Percentiles rank a stretch among this genome's conserved stretches.
phyloP scores from a whole-genome alignment of 2,329 filamentous ascomycete species.

The Conoideocrella luteorostrata region DNA sequence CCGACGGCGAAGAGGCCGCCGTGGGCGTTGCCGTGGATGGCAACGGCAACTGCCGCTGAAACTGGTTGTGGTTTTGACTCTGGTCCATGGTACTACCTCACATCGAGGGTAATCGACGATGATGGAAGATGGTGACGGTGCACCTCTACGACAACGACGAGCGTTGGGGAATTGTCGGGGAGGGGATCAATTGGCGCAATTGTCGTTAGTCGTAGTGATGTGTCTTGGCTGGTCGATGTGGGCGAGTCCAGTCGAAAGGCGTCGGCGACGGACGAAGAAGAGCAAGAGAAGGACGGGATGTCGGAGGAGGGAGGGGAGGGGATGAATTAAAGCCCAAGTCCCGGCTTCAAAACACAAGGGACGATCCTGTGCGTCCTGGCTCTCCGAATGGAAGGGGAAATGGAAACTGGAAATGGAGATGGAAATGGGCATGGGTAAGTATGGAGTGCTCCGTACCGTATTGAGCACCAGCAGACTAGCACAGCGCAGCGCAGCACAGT shows the following conservation, averaged over 20 bases:
- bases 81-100: slow-evolving; percentile 26
- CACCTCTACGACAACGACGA: slow-evolving; percentile 11
- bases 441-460: too few species aligned
- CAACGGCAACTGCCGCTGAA: slow-evolving; percentile 19
- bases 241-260: slow-evolving; percentile 9
- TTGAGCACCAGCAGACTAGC: too few species aligned
- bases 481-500: too few species aligned
- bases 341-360: slow-evolving; percentile 5
- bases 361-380: slow-evolving; percentile 11
- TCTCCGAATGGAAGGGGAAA: too few species aligned
- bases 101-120: slow-evolving; percentile 18
- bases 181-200: slow-evolving; percentile 6
- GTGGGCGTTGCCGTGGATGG: slow-evolving; percentile 11
- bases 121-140: slow-evolving; percentile 11
- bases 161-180: slow-evolving; percentile 5
- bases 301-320: slow-evolving; percentile 12
- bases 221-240: slow-evolving; percentile 6
- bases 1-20: slow-evolving; percentile 15
- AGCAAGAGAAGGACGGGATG: slow-evolving; percentile 12
- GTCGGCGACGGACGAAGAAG: slow-evolving; percentile 2
- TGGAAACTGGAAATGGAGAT: too few species aligned
- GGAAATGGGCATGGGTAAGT: slow-evolving; percentile 5
- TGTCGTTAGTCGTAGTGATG: slow-evolving; percentile 9
- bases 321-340: slow-evolving; percentile 8
- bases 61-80: slow-evolving; percentile 21